Conservation (phyloP, 2,329 filamentous ascomycete genomes). For the Leptoxyphium fumago region DNA sequence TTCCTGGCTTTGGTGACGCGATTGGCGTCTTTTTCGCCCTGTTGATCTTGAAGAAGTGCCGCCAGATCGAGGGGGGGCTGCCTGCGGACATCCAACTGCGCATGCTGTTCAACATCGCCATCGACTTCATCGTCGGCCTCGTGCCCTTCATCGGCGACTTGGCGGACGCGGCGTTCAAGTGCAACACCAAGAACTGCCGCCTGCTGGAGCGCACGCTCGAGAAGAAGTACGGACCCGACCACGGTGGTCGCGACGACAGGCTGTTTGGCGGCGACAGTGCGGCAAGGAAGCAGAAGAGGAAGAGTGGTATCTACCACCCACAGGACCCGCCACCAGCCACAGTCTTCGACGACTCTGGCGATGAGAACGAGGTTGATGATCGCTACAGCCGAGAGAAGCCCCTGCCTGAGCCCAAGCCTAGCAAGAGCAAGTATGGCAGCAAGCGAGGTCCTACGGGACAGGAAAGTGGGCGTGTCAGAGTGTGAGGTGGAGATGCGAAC, state of each 20-base stretch:
- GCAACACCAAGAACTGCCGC: constrained; percentile 63
- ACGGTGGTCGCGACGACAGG: constrained; percentile 11
- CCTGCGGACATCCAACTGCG: constrained; percentile 42
- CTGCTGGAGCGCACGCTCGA: constrained; percentile 54
- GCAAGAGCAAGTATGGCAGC: not conserved
- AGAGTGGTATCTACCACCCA: constrained; percentile 17
- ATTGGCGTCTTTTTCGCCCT: constrained; percentile 60
- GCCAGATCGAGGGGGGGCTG: constrained; percentile 62
- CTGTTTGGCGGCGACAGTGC: constrained; percentile 10
- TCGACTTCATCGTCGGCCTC: constrained; percentile 62
- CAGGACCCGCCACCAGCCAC: constrained; percentile 29
- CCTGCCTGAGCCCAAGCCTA: not conserved
- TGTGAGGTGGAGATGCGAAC: no score
- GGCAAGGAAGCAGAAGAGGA: constrained; percentile 19
- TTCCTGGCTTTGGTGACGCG: constrained; percentile 68
- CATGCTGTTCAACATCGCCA: constrained; percentile 68
- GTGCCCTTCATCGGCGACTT: constrained; percentile 66
- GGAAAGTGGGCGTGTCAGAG: not conserved
- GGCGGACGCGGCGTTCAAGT: constrained; percentile 55
- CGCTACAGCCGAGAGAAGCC: not conserved
- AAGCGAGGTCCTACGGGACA: not conserved
- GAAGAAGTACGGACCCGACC: constrained; percentile 44
- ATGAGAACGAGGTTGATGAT: constrained; percentile 18
- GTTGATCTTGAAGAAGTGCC: constrained; percentile 59
- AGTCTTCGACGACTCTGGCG: constrained; percentile 29